phyloP scores from a whole-genome alignment of 495 filamentous ascomycete genomes.

The Daldinia decipiens region DNA sequence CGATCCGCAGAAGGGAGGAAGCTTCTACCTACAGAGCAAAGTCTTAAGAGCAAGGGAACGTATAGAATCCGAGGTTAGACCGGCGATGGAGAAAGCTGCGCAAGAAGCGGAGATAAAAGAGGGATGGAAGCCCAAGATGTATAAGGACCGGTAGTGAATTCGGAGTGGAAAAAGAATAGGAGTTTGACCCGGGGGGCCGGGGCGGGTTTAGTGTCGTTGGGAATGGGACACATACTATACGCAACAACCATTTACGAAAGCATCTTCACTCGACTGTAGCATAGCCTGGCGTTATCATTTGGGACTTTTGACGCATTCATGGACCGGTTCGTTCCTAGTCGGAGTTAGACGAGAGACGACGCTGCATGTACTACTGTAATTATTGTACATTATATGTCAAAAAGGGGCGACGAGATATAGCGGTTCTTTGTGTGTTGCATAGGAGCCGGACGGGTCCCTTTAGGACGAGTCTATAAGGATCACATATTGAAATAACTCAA shows the following conservation, averaged over 20 bases:
- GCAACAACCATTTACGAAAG: conserved; percentile 28
- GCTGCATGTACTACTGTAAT: conserved; percentile 30
- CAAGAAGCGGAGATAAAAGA: conserved; percentile 75
- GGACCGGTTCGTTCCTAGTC: conserved; percentile 19
- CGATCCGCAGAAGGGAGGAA: conserved; percentile 93
- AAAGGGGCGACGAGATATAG: conserved; percentile 3
- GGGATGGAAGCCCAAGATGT: conserved; percentile 94
- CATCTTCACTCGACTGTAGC: conserved; percentile 62
- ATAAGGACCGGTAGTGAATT: conserved; percentile 76
- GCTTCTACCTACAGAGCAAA: conserved; percentile 98
- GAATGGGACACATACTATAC: conserved; percentile 13
- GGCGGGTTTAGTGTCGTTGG: conserved; percentile 20
- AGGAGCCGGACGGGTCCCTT: background rate
- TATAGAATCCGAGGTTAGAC: conserved; percentile 82
- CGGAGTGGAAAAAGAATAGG: background rate
- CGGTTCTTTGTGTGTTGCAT: background rate
- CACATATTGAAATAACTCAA: background rate
- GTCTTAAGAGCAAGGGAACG: conserved; percentile 88
- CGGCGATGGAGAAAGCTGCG: conserved; percentile 61
- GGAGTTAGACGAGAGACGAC: conserved; percentile 19
- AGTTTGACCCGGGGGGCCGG: background rate
- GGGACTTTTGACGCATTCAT: conserved; percentile 41
- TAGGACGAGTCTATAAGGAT: background rate
- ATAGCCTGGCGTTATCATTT: conserved; percentile 57
- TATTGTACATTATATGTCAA: conserved; percentile 27